Evolutionary conservation across 2,329 filamentous ascomycete species (phyloP), one percentile per base, ranked within the genome.

Genomic region (Bisporella sp.): DNA sequence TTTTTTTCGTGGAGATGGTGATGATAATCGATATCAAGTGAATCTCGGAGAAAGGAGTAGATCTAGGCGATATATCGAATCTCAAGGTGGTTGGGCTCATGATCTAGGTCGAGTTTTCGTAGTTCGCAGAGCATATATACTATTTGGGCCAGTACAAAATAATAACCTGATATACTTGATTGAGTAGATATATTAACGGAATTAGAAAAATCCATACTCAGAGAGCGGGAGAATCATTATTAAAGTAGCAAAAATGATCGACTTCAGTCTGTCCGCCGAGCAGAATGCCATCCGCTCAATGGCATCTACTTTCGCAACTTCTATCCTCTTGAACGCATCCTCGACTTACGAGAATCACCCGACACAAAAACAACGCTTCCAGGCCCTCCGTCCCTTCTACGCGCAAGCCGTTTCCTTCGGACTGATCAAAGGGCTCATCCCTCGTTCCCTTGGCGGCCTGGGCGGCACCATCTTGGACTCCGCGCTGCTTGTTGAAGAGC

Each of bases 401-500:
- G 64, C 62, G 3, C 62, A 66, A 31, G 74, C 72, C 5, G 69
- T 72, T 4, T 52, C 62, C 5, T 68, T 65, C 2, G 75, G 75
- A 1, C 55, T 77, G 3, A 64, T 80, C 59, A 73, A 72, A 55
- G 71, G 68, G 7, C 71, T 77, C 49, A 63, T 80, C 6, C 67
- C 75, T 1, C 59, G 65, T 4, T 46, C 64, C 2, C 63, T 76
- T 5, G 76, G 76, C 31, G 78, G 77, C 12, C 43, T 45, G 1
- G 69, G 68, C 5, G 68, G 66, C 1, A 68, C 65, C 6, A 63
- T 79, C 0, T 50, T 76, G 5, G 74, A 79, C 47, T 69, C 73
- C 1, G 70, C 73, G 0, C 69, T 80, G 40, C 55, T 77, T 11
- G 70, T 78, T 1, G 76, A 80, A 55, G 76, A 80, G 53, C 68